Conservation (phyloP, 352 stramenopile species). For the Globisporangium yorkense region DNA sequence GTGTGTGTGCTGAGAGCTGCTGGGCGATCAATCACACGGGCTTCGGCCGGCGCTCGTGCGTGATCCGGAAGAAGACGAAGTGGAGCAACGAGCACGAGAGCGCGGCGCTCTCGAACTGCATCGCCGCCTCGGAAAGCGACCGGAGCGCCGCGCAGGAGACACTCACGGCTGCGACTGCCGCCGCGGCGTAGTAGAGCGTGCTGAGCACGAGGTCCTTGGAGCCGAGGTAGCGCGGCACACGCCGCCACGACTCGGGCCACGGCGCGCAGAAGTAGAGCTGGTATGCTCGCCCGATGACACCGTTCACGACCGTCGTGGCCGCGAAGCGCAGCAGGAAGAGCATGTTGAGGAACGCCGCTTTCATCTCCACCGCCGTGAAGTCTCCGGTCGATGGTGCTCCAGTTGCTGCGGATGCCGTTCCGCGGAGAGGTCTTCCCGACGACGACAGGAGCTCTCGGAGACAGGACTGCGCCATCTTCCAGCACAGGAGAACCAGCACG, state of each 20-base stretch:
- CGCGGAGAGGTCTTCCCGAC: constrained; percentile 1
- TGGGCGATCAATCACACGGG: background rate
- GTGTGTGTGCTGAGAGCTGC: background rate
- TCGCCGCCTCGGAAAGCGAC: constrained; percentile 40
- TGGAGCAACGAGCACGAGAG: constrained; percentile 41
- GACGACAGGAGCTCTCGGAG: constrained; percentile 23
- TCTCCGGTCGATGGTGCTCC: background rate
- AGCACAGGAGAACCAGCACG: constrained; percentile 34
- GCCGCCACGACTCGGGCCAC: constrained; percentile 39
- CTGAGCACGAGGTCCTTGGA: constrained; percentile 55
- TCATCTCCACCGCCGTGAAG: constrained; percentile 11
- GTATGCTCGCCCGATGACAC: constrained; percentile 36
- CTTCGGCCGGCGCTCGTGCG: background rate
- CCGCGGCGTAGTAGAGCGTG: constrained; percentile 45
- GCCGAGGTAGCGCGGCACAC: constrained; percentile 46
- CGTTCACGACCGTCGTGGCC: constrained; percentile 24
- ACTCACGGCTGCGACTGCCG: constrained; percentile 32
- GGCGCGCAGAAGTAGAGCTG: constrained; percentile 43
- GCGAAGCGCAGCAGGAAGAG: constrained; percentile 40
- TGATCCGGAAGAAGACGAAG: constrained; percentile 26
- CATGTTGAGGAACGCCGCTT: constrained; percentile 33
- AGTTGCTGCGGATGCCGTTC: background rate
- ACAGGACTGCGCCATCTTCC: constrained; percentile 45
- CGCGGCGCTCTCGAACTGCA: constrained; percentile 41
- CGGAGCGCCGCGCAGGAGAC: constrained; percentile 27